Conservation (phyloP, 345 rosid species). For the Aegle marmelos region DNA sequence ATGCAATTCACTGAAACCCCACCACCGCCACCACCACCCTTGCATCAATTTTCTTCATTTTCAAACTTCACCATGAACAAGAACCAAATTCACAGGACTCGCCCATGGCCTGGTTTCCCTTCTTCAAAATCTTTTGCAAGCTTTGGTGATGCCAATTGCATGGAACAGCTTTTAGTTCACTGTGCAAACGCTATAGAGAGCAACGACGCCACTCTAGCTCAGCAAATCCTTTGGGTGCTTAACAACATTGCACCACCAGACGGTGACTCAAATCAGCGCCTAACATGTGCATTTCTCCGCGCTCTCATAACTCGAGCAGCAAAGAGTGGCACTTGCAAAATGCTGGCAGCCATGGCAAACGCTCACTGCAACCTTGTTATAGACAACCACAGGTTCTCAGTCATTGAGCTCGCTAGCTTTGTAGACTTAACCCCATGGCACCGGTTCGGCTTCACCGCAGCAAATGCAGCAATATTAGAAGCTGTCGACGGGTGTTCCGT, state of each 20-base stretch:
- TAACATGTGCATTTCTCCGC: conserved; percentile 64
- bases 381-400: conserved; percentile 60
- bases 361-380: conserved; percentile 37
- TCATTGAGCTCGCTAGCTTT: conserved; percentile 74
- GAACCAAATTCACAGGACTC: conserved; percentile 40
- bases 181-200: conserved; percentile 87
- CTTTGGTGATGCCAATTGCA: conserved; percentile 74
- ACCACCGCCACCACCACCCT: conserved; percentile 28
- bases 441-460: conserved; percentile 87
- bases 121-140: conserved; percentile 45
- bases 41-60: conserved; percentile 31
- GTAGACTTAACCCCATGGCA: conserved; percentile 98
- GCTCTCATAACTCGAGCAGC: conserved; percentile 83
- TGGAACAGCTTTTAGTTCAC: conserved; percentile 86
- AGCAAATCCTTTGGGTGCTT: conserved; percentile 87
- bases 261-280: conserved; percentile 84
- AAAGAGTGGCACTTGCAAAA: conserved; percentile 54
- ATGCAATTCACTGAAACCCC: conserved; percentile 67
- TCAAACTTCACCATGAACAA: conserved; percentile 41
- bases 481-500: conserved; percentile 69
- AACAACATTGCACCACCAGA: conserved; percentile 84
- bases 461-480: conserved; percentile 74
- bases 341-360: conserved; percentile 49
- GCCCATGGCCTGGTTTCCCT: conserved; percentile 71
- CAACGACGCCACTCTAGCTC: conserved; percentile 77